A percentile compares a stretch with the other conserved stretches of the same genome.
These are phyloP conservation scores for Sporothrix euskadiensis DNA, from an alignment of 2,329 filamentous ascomycete genomes.

Conservation along the genomic window DNA sequence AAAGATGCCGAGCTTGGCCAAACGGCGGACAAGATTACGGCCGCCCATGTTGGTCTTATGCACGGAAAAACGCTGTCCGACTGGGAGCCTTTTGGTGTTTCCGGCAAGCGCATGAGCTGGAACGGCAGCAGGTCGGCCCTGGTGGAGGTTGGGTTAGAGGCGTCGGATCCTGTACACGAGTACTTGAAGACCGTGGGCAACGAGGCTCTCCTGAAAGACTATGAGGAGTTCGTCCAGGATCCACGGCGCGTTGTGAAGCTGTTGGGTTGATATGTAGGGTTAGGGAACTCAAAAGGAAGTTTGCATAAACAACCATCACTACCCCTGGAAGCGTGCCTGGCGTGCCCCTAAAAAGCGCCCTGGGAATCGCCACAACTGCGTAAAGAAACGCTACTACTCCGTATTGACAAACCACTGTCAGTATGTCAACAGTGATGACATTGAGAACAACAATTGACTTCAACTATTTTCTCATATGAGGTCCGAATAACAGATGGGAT, in stretches of 20 bases:
- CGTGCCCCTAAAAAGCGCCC: too few relatives aligned
- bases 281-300: background rate
- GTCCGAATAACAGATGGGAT: too few relatives aligned
- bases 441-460: too few relatives aligned
- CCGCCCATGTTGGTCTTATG: slow-evolving; percentile 8
- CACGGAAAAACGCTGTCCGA: background rate
- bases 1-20: slow-evolving; percentile 16
- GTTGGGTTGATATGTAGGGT: background rate
- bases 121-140: slow-evolving; percentile 11
- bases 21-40: slow-evolving; percentile 20
- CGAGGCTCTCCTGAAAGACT: background rate
- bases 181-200: background rate
- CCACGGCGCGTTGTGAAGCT: background rate
- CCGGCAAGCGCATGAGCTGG: slow-evolving; percentile 21
- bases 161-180: slow-evolving; percentile 11
- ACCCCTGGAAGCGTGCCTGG: background rate
- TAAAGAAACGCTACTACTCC: too few relatives aligned
- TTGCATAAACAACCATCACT: background rate
- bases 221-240: slow-evolving; percentile 1
- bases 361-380: too few relatives aligned
- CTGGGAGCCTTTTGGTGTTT: slow-evolving; percentile 16
- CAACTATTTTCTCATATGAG: too few relatives aligned
- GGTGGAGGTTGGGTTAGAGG: background rate
- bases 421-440: too few relatives aligned
- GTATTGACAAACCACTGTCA: too few relatives aligned